Base-by-base conservation (phyloP, 768 basidiomycete genomes). In the Pulveroboletus sp. region DNA sequence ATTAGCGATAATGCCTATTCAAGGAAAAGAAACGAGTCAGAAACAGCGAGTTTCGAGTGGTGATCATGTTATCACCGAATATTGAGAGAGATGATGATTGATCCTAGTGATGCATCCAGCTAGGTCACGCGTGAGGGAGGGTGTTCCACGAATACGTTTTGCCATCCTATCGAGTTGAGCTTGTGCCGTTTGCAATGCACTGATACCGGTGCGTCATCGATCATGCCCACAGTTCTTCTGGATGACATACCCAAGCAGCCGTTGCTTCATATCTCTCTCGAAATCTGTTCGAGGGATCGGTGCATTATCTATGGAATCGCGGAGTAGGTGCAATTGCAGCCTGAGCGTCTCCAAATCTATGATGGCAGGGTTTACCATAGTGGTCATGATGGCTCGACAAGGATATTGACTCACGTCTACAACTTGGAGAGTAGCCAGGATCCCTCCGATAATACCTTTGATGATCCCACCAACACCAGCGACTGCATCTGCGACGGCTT, bases 71-170 rank as follows among this genome's bases (percentile, higher is more conserved):
- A 24, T 44, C n/a, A 53, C 53, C 45, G 25, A 8, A 42, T 34
- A 47, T n/a, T 34, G 21, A 19, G 36, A 21, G 13, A 55, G 34
- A 13, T 14, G 14, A 10, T 25, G 29, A n/a, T 50, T 45, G 36
- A 45, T 34, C n/a, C 17, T 5, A 31, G 40, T n/a, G 17, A 45
- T 19, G n/a, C 40, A 35, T 6, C 39, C n/a, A 0, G 35, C 7
- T 13, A 49, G 44, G 3, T 54, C 52, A 24, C 31, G 43, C 1
- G 52, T 14, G 33, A 55, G 24, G 5, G 38, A 38, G 7, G 52
- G 25, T 16, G 47, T 16, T 16, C 32, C 47, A 16, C 16, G 27
- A 1, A 45, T n/a, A 1, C 40, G 40, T 12, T n/a, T 16, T 24
- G 40, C 20, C 52, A 49, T 33, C 8, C 5, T 13, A 11, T 45